Percentiles rank a stretch among this genome's conserved stretches.
phyloP scores from a whole-genome alignment of 345 rosid species.

The Hypericum perforatum region DNA sequence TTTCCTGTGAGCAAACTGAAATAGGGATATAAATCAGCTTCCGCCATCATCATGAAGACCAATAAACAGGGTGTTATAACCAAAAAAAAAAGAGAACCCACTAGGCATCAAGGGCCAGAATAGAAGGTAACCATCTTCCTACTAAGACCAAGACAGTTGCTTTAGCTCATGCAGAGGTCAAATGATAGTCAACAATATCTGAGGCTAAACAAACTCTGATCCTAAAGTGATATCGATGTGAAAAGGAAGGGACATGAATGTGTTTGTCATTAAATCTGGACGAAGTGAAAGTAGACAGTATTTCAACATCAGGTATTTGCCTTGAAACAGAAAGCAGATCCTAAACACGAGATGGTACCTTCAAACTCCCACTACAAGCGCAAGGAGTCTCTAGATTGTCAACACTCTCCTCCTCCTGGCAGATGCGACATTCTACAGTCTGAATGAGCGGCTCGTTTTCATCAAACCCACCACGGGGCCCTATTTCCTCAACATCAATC shows the following conservation, averaged over 20 bases:
- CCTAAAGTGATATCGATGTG: too few relatives aligned
- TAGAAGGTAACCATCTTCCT: neutral
- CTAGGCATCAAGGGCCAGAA: too few relatives aligned
- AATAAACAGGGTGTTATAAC: too few relatives aligned
- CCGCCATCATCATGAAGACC: neutral
- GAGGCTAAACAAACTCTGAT: too few relatives aligned
- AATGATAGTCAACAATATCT: too few relatives aligned
- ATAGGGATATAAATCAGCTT: conserved; percentile 1
- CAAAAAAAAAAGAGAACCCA: too few relatives aligned
- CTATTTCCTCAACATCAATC: conserved; percentile 17
- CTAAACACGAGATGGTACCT: conserved; percentile 9
- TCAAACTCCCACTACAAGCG: conserved; percentile 30
- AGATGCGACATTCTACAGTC: conserved; percentile 26
- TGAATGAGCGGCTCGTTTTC: conserved; percentile 27
- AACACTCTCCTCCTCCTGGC: conserved; percentile 29
- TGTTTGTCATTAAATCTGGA: too few relatives aligned
- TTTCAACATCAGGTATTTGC: too few relatives aligned
- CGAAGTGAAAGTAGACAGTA: too few relatives aligned
- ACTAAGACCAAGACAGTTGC: neutral
- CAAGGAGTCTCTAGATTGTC: conserved; percentile 26
- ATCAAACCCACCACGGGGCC: conserved; percentile 12
- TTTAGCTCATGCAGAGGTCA: too few relatives aligned
- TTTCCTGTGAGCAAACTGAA: conserved; percentile 28
- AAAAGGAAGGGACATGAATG: too few relatives aligned
- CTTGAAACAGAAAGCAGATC: too few relatives aligned